Percentiles rank a stretch among this genome's conserved stretches.
These are phyloP conservation scores for Phytophthora ohioensis DNA, from an alignment of 352 stramenopile species.

Conservation along the genomic window DNA sequence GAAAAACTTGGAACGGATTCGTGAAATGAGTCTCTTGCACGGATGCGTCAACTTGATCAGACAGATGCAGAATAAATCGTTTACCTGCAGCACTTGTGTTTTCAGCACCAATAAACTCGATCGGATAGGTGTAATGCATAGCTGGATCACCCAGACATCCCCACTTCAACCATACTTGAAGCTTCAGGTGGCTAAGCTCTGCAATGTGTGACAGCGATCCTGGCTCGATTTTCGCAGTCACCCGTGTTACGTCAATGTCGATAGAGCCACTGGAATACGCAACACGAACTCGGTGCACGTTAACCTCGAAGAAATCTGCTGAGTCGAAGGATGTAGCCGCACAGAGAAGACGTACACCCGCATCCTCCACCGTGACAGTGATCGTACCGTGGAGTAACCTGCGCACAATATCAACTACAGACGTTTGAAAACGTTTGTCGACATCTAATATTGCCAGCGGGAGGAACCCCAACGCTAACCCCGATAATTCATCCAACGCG, in stretches of 20 bases:
- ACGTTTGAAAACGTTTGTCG: constrained; percentile 45
- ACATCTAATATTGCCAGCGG: constrained; percentile 58
- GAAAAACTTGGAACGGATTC: constrained; percentile 37
- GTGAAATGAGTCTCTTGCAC: neutral
- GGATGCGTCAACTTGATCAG: neutral
- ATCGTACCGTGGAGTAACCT: constrained; percentile 69
- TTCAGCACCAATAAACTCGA: constrained; percentile 40
- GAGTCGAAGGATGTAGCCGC: constrained; percentile 57
- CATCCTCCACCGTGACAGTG: constrained; percentile 44
- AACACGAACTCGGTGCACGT: constrained; percentile 44
- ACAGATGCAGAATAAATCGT: constrained; percentile 15
- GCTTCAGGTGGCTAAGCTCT: constrained; percentile 61
- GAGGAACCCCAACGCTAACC: constrained; percentile 40
- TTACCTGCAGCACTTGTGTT: constrained; percentile 17
- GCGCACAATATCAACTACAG: constrained; percentile 65
- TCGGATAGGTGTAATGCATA: constrained; percentile 63
- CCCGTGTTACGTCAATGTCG: constrained; percentile 50
- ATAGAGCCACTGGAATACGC: constrained; percentile 44
- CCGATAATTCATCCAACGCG: constrained; percentile 58
- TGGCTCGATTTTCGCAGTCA: constrained; percentile 76
- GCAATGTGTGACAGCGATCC: constrained; percentile 64
- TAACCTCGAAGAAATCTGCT: constrained; percentile 64
- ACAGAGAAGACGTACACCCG: constrained; percentile 55
- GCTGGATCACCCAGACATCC: constrained; percentile 25
- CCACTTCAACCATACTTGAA: constrained; percentile 67